These are phyloP conservation scores for Hordeum pubiflorum DNA, from an alignment of 202 grass and related monocot species.

Conservation along the genomic window DNA sequence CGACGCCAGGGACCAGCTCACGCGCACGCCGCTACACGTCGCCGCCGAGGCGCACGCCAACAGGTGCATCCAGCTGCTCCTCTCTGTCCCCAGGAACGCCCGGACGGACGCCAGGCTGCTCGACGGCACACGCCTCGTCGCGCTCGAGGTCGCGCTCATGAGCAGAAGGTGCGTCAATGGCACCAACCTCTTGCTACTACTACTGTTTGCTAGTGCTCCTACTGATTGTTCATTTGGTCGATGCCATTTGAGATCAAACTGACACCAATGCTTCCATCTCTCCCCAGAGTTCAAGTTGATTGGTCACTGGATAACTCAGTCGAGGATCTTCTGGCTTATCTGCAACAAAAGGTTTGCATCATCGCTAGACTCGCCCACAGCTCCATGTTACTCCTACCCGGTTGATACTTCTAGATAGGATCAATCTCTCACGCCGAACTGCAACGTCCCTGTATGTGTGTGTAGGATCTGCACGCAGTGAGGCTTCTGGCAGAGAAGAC, in stretches of 20 bases:
- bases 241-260: background rate
- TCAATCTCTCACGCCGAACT: background rate
- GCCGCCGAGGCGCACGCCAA: constrained; percentile 46
- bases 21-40: constrained; percentile 44
- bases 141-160: constrained; percentile 45
- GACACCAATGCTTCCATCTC: background rate
- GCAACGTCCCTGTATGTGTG: constrained; percentile 1
- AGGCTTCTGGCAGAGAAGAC: constrained; percentile 53
- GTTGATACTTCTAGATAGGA: background rate
- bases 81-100: constrained; percentile 30
- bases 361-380: background rate
- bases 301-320: constrained; percentile 36
- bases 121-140: constrained; percentile 24
- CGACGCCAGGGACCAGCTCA: constrained; percentile 41
- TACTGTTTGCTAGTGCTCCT: background rate
- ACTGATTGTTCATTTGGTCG: background rate
- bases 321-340: constrained; percentile 44
- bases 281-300: constrained; percentile 40
- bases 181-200: background rate
- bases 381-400: background rate
- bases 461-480: constrained; percentile 42
- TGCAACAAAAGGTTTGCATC: constrained; percentile 32
- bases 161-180: constrained; percentile 30
- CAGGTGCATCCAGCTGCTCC: constrained; percentile 49
- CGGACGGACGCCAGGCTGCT: constrained; percentile 37